Conservation (phyloP, 2,329 filamentous ascomycete genomes). For the Phoma sp. region DNA sequence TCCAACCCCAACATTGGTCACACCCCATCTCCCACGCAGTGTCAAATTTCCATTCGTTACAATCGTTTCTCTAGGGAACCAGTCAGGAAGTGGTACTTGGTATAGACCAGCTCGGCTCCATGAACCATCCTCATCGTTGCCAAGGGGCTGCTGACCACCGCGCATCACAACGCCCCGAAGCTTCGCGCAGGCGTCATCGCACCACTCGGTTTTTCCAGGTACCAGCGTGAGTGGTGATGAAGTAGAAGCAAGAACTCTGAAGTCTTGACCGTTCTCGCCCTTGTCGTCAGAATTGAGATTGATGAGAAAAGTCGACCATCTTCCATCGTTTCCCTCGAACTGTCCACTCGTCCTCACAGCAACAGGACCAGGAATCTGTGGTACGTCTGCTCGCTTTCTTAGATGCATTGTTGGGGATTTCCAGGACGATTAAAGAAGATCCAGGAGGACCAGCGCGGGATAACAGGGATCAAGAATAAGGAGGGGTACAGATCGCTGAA, state of each 20-base stretch:
- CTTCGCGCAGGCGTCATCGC: slow-evolving; percentile 35
- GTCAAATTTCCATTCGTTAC: slow-evolving; percentile 9
- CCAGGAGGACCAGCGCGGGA: slow-evolving; percentile 9
- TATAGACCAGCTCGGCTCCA: slow-evolving; percentile 28
- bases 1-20: slow-evolving; percentile 39
- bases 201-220: slow-evolving; percentile 35
- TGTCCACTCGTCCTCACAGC: slow-evolving; percentile 26
- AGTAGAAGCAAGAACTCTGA: slow-evolving; percentile 43
- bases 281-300: slow-evolving; percentile 41
- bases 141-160: slow-evolving; percentile 24
- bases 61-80: slow-evolving; percentile 16
- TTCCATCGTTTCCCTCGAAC: slow-evolving; percentile 50
- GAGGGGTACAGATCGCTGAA: slow-evolving; percentile 20
- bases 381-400: slow-evolving; percentile 29
- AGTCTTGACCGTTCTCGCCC: slow-evolving; percentile 41
- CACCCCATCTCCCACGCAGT: slow-evolving; percentile 22
- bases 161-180: slow-evolving; percentile 35
- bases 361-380: slow-evolving; percentile 19
- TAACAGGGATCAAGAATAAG: slow-evolving; percentile 22
- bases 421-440: slow-evolving; percentile 19
- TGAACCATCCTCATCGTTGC: slow-evolving; percentile 23
- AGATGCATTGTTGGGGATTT: slow-evolving; percentile 27
- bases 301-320: slow-evolving; percentile 51
- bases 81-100: slow-evolving; percentile 26
- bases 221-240: slow-evolving; percentile 34